A percentile compares a stretch with the other conserved stretches of the same genome.
These are phyloP conservation scores for Bromus sterilis DNA, from an alignment of 176 grass and related monocot genomes.

Conservation along the genomic window DNA sequence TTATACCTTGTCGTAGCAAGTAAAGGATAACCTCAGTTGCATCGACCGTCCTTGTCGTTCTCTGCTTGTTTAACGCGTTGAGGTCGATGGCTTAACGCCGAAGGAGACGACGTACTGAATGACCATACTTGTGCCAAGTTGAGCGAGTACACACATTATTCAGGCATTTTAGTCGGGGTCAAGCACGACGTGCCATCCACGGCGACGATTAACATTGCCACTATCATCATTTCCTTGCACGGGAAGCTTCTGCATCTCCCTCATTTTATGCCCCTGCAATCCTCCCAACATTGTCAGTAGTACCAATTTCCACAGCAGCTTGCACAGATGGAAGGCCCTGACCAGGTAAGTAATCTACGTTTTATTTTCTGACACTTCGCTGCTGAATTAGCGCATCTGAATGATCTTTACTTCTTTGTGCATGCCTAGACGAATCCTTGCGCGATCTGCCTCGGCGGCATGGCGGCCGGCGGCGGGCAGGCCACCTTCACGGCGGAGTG, in stretches of 20 bases:
- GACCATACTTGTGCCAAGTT: too few species aligned
- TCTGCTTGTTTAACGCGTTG: too few species aligned
- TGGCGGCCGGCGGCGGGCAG: conserved; percentile 20
- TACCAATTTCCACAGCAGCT: background rate
- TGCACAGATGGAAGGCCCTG: background rate
- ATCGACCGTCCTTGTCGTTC: too few species aligned
- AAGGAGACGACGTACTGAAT: too few species aligned
- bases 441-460: conserved; percentile 48
- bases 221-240: background rate
- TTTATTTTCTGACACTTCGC: background rate
- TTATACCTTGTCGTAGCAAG: too few species aligned
- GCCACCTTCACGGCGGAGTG: conserved; percentile 71
- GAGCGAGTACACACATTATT: too few species aligned
- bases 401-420: background rate
- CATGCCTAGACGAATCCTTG: conserved; percentile 24
- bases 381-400: background rate
- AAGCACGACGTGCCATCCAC: background rate
- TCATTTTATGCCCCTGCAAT: background rate
- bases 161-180: background rate
- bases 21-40: too few species aligned
- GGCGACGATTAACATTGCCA: background rate
- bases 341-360: background rate
- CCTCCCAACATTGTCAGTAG: background rate
- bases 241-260: background rate
- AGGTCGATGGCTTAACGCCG: too few species aligned